Conservation (phyloP, 495 filamentous ascomycete genomes). For the Podospora bellae-mahoneyi region DNA sequence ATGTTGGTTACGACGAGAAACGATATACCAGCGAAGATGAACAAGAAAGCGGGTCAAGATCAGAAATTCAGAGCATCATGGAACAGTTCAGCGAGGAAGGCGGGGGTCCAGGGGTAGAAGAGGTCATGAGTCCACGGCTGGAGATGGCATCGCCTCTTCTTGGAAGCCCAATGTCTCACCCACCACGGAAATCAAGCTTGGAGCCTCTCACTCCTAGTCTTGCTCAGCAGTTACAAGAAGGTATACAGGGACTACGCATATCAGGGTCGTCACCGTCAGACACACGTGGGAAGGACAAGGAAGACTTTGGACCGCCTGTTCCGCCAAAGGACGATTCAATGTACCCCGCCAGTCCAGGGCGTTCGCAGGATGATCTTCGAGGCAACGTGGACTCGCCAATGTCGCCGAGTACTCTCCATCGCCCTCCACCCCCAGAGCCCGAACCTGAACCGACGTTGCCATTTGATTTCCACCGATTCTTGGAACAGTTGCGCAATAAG, state of each 20-base stretch:
- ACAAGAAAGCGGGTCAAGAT: slow-evolving; percentile 64
- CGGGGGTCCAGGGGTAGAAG: slow-evolving; percentile 62
- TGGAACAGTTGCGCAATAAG: slow-evolving; percentile 91
- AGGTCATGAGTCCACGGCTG: slow-evolving; percentile 78
- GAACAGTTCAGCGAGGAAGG: slow-evolving; percentile 72
- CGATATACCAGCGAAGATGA: slow-evolving; percentile 52
- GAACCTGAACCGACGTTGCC: slow-evolving; percentile 86
- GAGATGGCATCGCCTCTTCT: slow-evolving; percentile 69
- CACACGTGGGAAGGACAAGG: slow-evolving; percentile 35
- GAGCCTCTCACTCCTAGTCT: slow-evolving; percentile 58
- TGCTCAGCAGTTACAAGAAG: slow-evolving; percentile 41
- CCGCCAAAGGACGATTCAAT: slow-evolving; percentile 48
- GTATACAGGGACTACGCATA: slow-evolving; percentile 44
- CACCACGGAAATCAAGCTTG: slow-evolving; percentile 79
- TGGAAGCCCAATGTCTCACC: slow-evolving; percentile 60
- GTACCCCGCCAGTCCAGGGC: slow-evolving; percentile 31
- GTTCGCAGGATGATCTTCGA: slow-evolving; percentile 37
- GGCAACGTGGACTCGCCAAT: slow-evolving; percentile 39
- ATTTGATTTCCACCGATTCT: slow-evolving; percentile 96
- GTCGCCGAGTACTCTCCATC: slow-evolving; percentile 56
- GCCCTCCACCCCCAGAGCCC: slow-evolving; percentile 75
- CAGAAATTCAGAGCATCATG: slow-evolving; percentile 96
- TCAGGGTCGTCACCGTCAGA: slow-evolving; percentile 39
- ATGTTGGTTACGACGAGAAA: slow-evolving; percentile 53
- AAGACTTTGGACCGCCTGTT: slow-evolving; percentile 49